Conservation (phyloP, 805 yeast species). For the Candida xiaguanensis region DNA sequence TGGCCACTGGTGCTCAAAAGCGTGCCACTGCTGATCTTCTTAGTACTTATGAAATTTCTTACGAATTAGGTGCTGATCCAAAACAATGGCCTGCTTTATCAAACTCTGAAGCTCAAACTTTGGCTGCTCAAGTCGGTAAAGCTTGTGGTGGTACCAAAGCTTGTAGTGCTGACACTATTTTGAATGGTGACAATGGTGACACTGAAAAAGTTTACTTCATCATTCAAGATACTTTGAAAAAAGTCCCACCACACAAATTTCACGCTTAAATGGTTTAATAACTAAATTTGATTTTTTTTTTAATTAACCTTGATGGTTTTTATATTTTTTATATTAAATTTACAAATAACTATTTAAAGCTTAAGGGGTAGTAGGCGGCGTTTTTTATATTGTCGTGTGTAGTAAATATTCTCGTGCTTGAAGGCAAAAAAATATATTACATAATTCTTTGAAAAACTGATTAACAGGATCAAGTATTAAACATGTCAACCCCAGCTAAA, state of each 20-base stretch:
- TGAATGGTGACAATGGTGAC: background rate
- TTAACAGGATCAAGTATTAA: background rate
- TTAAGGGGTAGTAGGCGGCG: too few relatives aligned
- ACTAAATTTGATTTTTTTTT: background rate
- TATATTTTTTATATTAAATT: too few relatives aligned
- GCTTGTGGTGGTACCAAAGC: constrained; percentile 2
- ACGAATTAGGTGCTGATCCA: background rate
- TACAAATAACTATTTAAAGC: too few relatives aligned
- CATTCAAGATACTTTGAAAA: background rate
- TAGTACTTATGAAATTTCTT: background rate
- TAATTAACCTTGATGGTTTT: background rate
- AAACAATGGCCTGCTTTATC: constrained; percentile 1
- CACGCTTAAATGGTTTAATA: background rate
- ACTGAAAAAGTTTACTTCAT: background rate
- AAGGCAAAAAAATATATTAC: too few relatives aligned
- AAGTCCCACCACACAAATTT: background rate
- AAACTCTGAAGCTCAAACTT: background rate
- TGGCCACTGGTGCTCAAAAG: background rate
- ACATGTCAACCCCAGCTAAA: constrained; percentile 97
- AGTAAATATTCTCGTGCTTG: too few relatives aligned
- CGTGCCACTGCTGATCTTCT: background rate
- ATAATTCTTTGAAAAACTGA: too few relatives aligned
- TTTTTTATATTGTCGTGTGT: too few relatives aligned
- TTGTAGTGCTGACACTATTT: background rate
- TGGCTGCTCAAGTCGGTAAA: constrained; percentile 2